Conservation (phyloP, 805 yeast species). For the Wilhelminamyces savonicus region DNA sequence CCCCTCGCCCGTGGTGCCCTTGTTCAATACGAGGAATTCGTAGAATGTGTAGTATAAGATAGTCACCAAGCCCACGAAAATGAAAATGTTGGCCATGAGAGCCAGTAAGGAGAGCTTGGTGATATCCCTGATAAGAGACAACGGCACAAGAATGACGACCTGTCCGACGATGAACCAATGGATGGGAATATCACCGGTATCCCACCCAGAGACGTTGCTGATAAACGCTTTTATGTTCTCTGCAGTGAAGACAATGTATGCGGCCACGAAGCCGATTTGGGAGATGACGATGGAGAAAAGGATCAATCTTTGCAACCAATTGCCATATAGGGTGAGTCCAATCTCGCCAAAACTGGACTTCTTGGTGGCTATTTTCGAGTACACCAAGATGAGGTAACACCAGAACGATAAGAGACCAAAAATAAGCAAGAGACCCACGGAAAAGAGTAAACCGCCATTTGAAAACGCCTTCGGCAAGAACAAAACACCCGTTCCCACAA, state of each 20-base stretch:
- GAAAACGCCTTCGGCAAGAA: slow-evolving; percentile 65
- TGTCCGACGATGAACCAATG: slow-evolving; percentile 48
- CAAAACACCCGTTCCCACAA: slow-evolving; percentile 71
- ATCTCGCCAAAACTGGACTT: slow-evolving; percentile 79
- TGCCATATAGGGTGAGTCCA: slow-evolving; percentile 58
- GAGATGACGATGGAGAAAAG: slow-evolving; percentile 59
- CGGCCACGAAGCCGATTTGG: slow-evolving; percentile 76
- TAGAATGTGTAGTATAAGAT: slow-evolving; percentile 49
- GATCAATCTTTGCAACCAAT: slow-evolving; percentile 58
- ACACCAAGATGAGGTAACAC: slow-evolving; percentile 65
- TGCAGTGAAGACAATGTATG: slow-evolving; percentile 74
- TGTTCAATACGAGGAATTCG: slow-evolving; percentile 39
- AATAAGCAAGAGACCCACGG: slow-evolving; percentile 42
- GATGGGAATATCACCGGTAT: slow-evolving; percentile 31
- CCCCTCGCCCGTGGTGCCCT: slow-evolving; percentile 37
- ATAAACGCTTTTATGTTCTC: slow-evolving; percentile 64
- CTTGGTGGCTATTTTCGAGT: slow-evolving; percentile 50
- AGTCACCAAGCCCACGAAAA: slow-evolving; percentile 58
- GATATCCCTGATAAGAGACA: slow-evolving; percentile 69
- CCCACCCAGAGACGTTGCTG: slow-evolving; percentile 39
- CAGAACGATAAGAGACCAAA: slow-evolving; percentile 71
- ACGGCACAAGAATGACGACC: slow-evolving; percentile 54
- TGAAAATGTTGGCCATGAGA: slow-evolving; percentile 63
- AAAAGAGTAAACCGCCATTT: slow-evolving; percentile 67
- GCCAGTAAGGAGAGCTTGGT: slow-evolving; percentile 71